Evolutionary conservation across 2,329 filamentous ascomycete species (phyloP).

Genomic region (Pseudodiploospora longispora): DNA sequence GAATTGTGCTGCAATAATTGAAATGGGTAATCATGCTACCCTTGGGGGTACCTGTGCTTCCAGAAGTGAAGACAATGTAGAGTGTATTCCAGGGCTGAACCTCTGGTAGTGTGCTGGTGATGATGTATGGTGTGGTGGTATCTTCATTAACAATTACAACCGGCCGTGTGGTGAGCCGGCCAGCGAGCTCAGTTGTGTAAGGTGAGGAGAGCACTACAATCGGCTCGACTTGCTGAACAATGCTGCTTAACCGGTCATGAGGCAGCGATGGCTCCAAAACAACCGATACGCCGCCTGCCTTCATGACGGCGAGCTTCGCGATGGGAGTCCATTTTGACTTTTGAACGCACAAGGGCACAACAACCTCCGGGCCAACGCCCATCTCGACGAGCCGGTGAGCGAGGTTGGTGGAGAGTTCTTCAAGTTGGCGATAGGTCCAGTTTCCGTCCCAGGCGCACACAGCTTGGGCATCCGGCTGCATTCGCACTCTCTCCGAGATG

Average conservation of each 20-base stretch:
- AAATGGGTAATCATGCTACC: neutral
- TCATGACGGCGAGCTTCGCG: neutral
- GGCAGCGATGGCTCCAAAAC: no score
- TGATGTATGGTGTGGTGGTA: neutral
- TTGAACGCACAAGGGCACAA: neutral
- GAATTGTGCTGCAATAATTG: neutral
- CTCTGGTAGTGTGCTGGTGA: neutral
- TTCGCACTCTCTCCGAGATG: constrained; percentile 15
- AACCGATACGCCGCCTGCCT: constrained; percentile 1
- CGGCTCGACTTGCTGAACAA: constrained; percentile 2
- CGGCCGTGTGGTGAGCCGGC: no score
- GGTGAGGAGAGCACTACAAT: constrained; percentile 7
- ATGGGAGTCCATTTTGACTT: constrained; percentile 6
- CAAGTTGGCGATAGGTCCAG: constrained; percentile 11
- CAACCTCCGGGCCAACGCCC: constrained; percentile 4
- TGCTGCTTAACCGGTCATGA: constrained; percentile 6
- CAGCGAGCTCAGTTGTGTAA: no score
- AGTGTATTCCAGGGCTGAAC: neutral
- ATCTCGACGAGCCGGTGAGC: constrained; percentile 4
- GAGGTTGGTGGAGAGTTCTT: constrained; percentile 5
- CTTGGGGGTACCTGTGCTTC: constrained; percentile 2
- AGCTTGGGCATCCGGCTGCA: constrained; percentile 17
- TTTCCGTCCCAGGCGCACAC: constrained; percentile 34
- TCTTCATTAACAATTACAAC: neutral
- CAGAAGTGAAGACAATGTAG: constrained; percentile 2